Conservation (phyloP, 768 basidiomycete genomes). For the Pleurotus citrinopileatus region DNA sequence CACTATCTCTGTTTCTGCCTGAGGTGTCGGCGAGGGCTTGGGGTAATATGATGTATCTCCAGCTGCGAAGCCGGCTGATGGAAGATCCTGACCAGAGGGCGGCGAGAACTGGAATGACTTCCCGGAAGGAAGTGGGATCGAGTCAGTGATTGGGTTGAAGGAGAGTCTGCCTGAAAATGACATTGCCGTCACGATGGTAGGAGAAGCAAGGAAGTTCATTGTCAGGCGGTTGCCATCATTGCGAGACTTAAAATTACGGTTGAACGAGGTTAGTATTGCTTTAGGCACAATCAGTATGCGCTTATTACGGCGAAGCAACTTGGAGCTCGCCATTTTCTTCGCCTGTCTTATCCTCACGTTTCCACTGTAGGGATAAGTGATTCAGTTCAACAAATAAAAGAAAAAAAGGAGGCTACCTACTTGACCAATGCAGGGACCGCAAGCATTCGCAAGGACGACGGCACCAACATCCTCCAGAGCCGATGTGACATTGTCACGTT, state of each 20-base stretch:
- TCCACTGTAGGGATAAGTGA: constrained; percentile 59
- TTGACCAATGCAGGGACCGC: constrained; percentile 98
- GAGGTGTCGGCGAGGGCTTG: constrained; percentile 64
- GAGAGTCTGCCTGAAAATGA: constrained; percentile 91
- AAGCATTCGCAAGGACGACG: constrained; percentile 93
- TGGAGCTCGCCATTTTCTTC: constrained; percentile 80
- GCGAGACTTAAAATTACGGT: constrained; percentile 84
- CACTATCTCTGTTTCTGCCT: constrained; percentile 71
- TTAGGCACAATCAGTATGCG: constrained; percentile 11
- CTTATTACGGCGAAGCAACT: constrained; percentile 2
- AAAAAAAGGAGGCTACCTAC: constrained; percentile 30
- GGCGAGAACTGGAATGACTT: constrained; percentile 80
- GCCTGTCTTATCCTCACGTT: constrained; percentile 80
- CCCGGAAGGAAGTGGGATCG: constrained; percentile 63
- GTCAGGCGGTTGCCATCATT: constrained; percentile 95
- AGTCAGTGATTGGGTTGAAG: constrained; percentile 91
- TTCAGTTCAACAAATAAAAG: background rate
- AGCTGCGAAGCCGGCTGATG: constrained; percentile 74
- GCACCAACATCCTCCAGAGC: constrained; percentile 89
- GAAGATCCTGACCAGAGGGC: constrained; percentile 83
- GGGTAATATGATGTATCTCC: constrained; percentile 81
- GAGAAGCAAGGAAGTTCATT: constrained; percentile 98
- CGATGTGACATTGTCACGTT: constrained; percentile 85
- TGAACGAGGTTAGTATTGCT: constrained; percentile 98
- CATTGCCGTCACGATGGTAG: constrained; percentile 96